phyloP scores from a whole-genome alignment of 495 filamentous ascomycete genomes.

The Cercophora samala region DNA sequence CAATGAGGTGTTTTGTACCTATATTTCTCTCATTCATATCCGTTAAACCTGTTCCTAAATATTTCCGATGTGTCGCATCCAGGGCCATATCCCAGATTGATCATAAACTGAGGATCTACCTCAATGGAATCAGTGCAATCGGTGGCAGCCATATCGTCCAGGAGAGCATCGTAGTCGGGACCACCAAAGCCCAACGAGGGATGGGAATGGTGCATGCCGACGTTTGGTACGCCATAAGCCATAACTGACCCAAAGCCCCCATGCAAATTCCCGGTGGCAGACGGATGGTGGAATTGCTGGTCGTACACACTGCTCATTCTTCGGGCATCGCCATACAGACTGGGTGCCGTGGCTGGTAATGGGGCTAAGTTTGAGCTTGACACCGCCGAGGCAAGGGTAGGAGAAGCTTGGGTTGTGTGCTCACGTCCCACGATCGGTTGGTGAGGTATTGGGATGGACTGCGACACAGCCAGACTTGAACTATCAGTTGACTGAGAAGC shows the following conservation, averaged over 20 bases:
- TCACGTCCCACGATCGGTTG: neutral
- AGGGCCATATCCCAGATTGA: conserved; percentile 58
- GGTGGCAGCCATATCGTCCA: conserved; percentile 61
- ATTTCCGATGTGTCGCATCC: conserved; percentile 34
- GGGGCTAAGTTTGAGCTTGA: neutral
- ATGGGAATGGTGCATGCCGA: conserved; percentile 21
- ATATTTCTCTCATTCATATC: neutral
- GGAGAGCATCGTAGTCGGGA: conserved; percentile 55
- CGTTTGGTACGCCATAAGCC: conserved; percentile 16
- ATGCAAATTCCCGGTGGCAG: neutral
- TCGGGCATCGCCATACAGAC: neutral
- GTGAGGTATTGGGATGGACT: neutral
- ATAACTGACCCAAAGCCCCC: neutral
- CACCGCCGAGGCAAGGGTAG: neutral
- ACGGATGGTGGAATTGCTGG: neutral
- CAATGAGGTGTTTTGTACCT: neutral
- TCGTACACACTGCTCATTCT: neutral
- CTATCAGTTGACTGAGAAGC: neutral
- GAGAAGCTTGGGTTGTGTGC: neutral
- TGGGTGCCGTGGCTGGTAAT: neutral
- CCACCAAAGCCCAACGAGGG: conserved; percentile 17
- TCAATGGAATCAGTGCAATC: conserved; percentile 57
- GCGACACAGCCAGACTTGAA: neutral
- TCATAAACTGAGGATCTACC: conserved; percentile 40
- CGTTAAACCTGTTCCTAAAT: conserved; percentile 18